A percentile compares a stretch with the other conserved stretches of the same genome.
These are phyloP conservation scores for Myochromella boudieri DNA, from an alignment of 768 basidiomycete genomes.

Conservation along the genomic window DNA sequence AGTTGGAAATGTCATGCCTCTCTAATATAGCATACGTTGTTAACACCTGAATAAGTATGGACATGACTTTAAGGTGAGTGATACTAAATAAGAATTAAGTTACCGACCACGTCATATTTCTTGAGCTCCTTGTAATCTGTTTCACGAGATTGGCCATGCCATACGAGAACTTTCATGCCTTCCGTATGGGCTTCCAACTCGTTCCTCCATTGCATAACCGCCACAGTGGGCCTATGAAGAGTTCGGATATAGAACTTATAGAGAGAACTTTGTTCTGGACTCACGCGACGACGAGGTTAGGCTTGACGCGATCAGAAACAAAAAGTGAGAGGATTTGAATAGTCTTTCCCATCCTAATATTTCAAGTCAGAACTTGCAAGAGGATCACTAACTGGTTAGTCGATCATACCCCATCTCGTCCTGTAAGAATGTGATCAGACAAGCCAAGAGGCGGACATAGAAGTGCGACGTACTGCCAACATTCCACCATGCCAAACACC, in stretches of 20 bases:
- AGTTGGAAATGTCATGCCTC: constrained; percentile 30
- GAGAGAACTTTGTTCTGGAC: constrained; percentile 29
- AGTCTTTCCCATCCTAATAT: constrained; percentile 90
- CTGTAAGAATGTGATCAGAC: constrained; percentile 32
- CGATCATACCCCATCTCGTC: constrained; percentile 83
- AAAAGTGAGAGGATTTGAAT: constrained; percentile 95
- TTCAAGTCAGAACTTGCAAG: too few species aligned
- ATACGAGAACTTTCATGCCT: constrained; percentile 83
- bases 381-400: too few species aligned
- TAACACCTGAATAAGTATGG: constrained; percentile 61
- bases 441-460: background rate
- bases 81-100: too few species aligned
- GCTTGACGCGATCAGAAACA: constrained; percentile 72
- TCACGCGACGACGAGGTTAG: constrained; percentile 91
- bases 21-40: constrained; percentile 90
- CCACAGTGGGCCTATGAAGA: constrained; percentile 46
- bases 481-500: constrained; percentile 89
- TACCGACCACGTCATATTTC: constrained; percentile 83
- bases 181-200: constrained; percentile 88
- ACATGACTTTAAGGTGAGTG: background rate
- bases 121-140: constrained; percentile 65
- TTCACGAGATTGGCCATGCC: constrained; percentile 83
- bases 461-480: constrained; percentile 65
- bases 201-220: constrained; percentile 85
- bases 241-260: constrained; percentile 44